Base-by-base conservation (phyloP, 2,329 filamentous ascomycete species). In the Fusarium redolens region DNA sequence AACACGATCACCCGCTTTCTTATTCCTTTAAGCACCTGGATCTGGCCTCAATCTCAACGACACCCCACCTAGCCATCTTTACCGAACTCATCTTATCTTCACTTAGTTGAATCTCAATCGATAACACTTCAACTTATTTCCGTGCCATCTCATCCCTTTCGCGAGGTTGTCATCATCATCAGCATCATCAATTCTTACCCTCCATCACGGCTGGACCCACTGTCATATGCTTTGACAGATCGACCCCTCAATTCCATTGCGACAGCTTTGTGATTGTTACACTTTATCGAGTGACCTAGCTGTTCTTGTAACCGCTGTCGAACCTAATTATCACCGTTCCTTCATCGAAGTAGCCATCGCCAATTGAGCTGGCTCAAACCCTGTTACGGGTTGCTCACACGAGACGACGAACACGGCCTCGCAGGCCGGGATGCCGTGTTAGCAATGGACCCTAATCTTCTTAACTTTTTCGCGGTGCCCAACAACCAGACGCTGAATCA, bases 381-480 rank as follows among this genome's bases (percentile, higher is more conserved):
- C 52, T 70, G 14, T 50, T 50, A 45, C 50, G 60, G 68, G 69
- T 58, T 58, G 73, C 73, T 76, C 61, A 76, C 73, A 68, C 72
- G 51, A 76, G 62, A 73, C 75, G 44, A 75, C 73, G 38, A 74
- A 64, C 57, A 69, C 68, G 71, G 68, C 76, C 76, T 75, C 41
- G 41, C 54, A 69, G 76, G 76, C 73, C 75, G 76, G 76, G 76
- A 78, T 78, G 75, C 76, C 75, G 75, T 77, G 75, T 76, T 78
- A 76, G 72, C 74, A 73, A 78, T 78, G 76, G 76, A 78, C 64
- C 76, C 76, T 61, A 78, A 78, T 72, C 72, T 78, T 31, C 76
- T 78, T 44, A 78, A 76, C 63, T 78, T 78, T 62, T 78, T 78
- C 48, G 76, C 76, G 73, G 76, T 78, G 45, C 76, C 76, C 33